Base-by-base conservation (phyloP, 148 eudicot species). In the Dysphania ambrosioides region DNA sequence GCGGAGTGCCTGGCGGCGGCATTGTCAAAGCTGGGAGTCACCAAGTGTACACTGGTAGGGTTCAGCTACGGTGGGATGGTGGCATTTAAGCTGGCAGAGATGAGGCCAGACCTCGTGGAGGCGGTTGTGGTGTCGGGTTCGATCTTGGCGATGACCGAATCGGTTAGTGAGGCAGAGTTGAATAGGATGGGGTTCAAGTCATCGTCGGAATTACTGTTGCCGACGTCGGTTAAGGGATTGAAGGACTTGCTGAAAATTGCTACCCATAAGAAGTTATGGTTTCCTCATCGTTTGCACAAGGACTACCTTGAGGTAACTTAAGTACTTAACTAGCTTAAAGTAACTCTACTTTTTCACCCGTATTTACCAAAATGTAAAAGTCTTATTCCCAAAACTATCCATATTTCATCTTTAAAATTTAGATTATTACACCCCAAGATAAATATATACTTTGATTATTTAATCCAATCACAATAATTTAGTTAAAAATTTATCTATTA, bases 61-160 rank as follows among this genome's bases (percentile, higher is more conserved):
- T 94, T 94, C 32, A 94, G 98, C 62, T 94, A 94, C 60, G 98
- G 98, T 0, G 96, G 98, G 0, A 90, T 94, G 98, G 98, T 94
- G 42, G 95, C 90, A 1, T 94, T 94, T 66, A 89, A 91, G 88
- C 23, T 91, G 84, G 98, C 97, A 24, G 93, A 91, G 81, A 16
- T 79, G 71, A 75, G 77, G 66, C 98, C 98, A 2, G 93, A 90
- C 9, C 32, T 92, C 75, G 97, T 92, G 5, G 79, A 79, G 53
- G 88, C 84, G 2, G 0, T 88, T 76, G 96, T 92, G 74, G 84
- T 95, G 1, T 90, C 98, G 1, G 98, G 98, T 2, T 92, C 98
- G 38, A 84, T 95, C 0, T 34, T 95, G 59, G 91, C 98, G 0
- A 95, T 95, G 97, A 90, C 97, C 0, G 96, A 88, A 64, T 85